Base-by-base conservation (phyloP, 352 stramenopile genomes). In the Globisporangium perplexum region DNA sequence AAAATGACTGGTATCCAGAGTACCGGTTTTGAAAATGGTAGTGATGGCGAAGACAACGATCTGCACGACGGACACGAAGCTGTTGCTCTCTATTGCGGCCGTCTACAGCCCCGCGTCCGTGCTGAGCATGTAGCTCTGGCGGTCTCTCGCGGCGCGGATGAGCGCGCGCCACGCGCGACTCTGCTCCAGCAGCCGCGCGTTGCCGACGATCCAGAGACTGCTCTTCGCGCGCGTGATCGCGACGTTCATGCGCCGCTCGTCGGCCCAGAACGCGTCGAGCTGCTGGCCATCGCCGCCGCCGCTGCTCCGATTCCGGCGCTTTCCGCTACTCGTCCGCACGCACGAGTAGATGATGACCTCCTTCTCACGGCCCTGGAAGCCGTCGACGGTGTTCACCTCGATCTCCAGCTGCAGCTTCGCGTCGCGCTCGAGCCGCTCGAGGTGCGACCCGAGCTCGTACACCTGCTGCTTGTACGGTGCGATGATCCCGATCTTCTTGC, bases 381-480 rank as follows among this genome's bases (percentile, higher is more conserved):
- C 96, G 71, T 99, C 97, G 28, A 99, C 96, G 10, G 92, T 98
- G 59, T 96, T 89, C 20, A 98, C 78, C 51, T 97, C 89, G 20
- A 98, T 66, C 5, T 71, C 76, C 26, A 89, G 51, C 3, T 35
- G 60, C 30, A 66, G 59, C 42, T 75, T 62, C 43, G 69, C 52
- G 39, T 88, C 77, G 22, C 63, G 43, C 56, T 88, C 74, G 14
- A 83, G 64, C 7, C 76, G 72, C 45, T 63, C 58, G 20, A 99
- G 66, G 22, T 94, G 65, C 20, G 69, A 74, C 18, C 90, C 74
- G 18, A 99, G 67, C 38, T 98, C 73, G 55, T 97, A 84, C 50
- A 95, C 86, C 63, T 99, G 97, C 35, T 97, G 96, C 66, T 99
- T 98, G 79, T 99, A 99, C 15, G 97, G 97, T 23, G 97, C 97